Evolutionary conservation across 2,329 filamentous ascomycete genomes (phyloP), one percentile per base, ranked within the genome.

Genomic region (Aureobasidium sp.): DNA sequence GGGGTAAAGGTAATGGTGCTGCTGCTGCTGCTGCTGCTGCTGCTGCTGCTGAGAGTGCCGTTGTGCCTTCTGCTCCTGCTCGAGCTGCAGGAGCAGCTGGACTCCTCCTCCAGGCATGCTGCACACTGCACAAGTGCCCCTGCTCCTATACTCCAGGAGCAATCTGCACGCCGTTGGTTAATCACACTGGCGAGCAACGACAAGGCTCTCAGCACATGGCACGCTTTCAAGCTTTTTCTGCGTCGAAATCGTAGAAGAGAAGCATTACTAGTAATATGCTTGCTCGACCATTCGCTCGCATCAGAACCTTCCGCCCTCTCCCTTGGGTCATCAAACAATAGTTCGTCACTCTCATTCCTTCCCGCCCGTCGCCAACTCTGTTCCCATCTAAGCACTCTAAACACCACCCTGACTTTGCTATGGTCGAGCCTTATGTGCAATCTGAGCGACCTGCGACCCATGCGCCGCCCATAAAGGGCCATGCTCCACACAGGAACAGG

Each of bases 341-440:
- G 27, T 41, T 36, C 39, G 27, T 47, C 41, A 57, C 41, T 3
- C 29, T 32, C 36, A 42, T 60, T 50, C 57, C 57, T 60, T 42
- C 29, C 29, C 29, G 29, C 23, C 42, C 55, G 41, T 59, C 34
- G 37, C 41, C 53, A 47, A 46, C 53, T 23, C 17, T 17, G 29
- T 20, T 26, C 52, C 39, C 10, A 23, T 10, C 23, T 23, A 44
- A 23, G 32, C 32, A 34, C 32, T 52, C 3, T n/a, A 12, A 36
- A 26, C 20, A 37, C 51, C 42, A 48, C 44, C 44, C 44, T 59
- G 53, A 41, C 41, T 55, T 55, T 59, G 32, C 20, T 44, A 48
- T 48, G 39, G 55, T 46, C 53, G 41, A 44, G 53, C 53, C 53
- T 57, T 57, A 34, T 46, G 41, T 57, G 53, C 53, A 57, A 57